Evolutionary conservation across 2,329 filamentous ascomycete species (phyloP).

Genomic region (Penicillium sclerotigenum): DNA sequence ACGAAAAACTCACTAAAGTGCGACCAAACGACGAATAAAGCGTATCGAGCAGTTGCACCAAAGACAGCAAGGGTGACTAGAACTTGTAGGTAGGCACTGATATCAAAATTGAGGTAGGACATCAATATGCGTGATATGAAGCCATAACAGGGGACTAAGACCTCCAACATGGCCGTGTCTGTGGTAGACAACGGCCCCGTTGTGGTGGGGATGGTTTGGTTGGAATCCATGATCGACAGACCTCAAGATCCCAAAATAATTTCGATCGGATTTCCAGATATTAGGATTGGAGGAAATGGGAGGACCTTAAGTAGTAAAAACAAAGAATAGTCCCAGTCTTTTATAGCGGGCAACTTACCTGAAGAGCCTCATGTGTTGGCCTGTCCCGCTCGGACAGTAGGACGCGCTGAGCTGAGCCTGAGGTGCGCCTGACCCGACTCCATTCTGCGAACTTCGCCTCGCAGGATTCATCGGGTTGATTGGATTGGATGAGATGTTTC

Average conservation of each 20-base stretch:
- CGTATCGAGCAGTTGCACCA: constrained; percentile 54
- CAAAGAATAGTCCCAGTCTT: neutral
- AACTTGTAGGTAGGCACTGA: constrained; percentile 61
- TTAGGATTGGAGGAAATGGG: neutral
- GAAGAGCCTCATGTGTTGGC: constrained; percentile 6
- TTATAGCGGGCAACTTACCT: neutral
- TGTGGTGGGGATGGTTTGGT: constrained; percentile 13
- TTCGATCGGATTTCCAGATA: neutral
- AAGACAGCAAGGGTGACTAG: constrained; percentile 52
- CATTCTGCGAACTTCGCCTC: neutral
- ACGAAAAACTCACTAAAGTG: constrained; percentile 57
- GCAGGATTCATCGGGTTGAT: neutral
- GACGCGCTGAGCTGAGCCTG: neutral
- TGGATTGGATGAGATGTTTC: neutral
- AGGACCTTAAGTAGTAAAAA: neutral
- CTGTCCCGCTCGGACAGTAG: neutral
- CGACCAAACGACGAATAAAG: constrained; percentile 48
- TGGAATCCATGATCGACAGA: constrained; percentile 17
- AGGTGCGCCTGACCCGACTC: neutral
- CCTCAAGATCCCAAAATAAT: neutral
- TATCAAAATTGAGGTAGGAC: constrained; percentile 59
- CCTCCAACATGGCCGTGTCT: constrained; percentile 50
- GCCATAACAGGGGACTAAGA: constrained; percentile 65
- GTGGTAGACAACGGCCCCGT: constrained; percentile 14
- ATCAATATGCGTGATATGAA: constrained; percentile 54